Conservation (phyloP, 371 early-diverging fungal genomes). For the Coelomomyces lativittatus region DNA sequence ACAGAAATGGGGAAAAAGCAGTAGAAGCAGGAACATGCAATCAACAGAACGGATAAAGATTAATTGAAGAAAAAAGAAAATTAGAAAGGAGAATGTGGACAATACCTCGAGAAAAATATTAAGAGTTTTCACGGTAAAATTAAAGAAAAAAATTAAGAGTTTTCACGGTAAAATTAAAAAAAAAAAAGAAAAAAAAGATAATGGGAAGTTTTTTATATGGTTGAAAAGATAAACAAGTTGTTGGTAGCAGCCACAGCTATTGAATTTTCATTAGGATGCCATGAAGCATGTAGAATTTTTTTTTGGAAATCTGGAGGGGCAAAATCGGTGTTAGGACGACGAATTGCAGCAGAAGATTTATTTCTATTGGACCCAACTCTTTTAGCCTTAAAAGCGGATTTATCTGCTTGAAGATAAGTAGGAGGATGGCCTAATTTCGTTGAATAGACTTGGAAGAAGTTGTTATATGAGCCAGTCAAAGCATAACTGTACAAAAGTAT, state of each 20-base stretch:
- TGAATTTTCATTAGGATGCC: constrained; percentile 92
- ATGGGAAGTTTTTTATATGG: background rate
- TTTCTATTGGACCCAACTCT: constrained; percentile 35
- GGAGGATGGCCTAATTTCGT: constrained; percentile 41
- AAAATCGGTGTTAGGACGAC: constrained; percentile 34
- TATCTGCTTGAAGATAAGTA: constrained; percentile 85
- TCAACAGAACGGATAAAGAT: too few relatives aligned
- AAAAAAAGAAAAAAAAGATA: background rate
- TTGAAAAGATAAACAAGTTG: constrained; percentile 84
- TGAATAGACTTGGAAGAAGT: constrained; percentile 74
- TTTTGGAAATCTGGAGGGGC: constrained; percentile 74
- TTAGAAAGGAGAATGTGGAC: too few relatives aligned
- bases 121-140: background rate
- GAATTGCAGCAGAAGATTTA: constrained; percentile 9
- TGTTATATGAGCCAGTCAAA: constrained; percentile 91
- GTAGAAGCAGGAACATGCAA: too few relatives aligned
- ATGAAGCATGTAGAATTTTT: constrained; percentile 90
- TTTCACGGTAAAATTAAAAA: too few relatives aligned
- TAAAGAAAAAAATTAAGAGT: too few relatives aligned
- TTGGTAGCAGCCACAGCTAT: constrained; percentile 93
- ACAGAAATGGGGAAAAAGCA: too few relatives aligned
- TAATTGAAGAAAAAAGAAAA: too few relatives aligned
- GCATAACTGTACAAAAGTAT: constrained; percentile 23
- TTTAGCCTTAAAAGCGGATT: constrained; percentile 86
- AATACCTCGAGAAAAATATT: too few relatives aligned